Conservation (phyloP, 176 grass and related monocot genomes). For the Coix lacrymajobi region DNA sequence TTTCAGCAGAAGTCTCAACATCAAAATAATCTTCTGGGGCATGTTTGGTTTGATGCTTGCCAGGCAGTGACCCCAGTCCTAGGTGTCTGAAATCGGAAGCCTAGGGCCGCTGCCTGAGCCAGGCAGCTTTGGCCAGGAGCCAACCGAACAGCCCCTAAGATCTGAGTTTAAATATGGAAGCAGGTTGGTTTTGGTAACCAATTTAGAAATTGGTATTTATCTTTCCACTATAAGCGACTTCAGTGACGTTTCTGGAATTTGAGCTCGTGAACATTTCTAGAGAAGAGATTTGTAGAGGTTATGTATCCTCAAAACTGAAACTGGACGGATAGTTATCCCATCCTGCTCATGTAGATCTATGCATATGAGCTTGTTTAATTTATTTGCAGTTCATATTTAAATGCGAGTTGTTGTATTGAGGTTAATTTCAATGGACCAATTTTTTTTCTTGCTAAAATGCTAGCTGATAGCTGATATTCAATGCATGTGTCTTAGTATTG, state of each 20-base stretch:
- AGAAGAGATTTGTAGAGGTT: neutral
- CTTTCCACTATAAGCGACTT: neutral
- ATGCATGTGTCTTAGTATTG: neutral
- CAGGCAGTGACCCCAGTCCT: neutral
- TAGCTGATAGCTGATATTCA: neutral
- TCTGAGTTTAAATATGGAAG: neutral
- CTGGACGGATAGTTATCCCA: neutral
- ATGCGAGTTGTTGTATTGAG: neutral
- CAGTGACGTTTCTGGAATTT: neutral
- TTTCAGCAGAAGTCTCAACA: constrained; percentile 18
- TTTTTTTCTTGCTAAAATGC: neutral
- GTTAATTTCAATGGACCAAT: neutral
- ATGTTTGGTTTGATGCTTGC: neutral
- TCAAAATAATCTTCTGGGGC: neutral
- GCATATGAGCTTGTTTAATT: neutral
- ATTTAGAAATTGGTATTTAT: constrained; percentile 20
- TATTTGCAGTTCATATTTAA: neutral
- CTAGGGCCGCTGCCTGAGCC: neutral
- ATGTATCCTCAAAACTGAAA: neutral
- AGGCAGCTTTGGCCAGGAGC: neutral
- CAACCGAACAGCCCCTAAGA: neutral
- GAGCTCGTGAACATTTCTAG: neutral
- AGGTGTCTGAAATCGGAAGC: neutral
- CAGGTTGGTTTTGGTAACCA: constrained; percentile 16
- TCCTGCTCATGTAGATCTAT: neutral